Base-by-base conservation (phyloP, 1,284 basidiomycete genomes). In the Marasmius sp. region DNA sequence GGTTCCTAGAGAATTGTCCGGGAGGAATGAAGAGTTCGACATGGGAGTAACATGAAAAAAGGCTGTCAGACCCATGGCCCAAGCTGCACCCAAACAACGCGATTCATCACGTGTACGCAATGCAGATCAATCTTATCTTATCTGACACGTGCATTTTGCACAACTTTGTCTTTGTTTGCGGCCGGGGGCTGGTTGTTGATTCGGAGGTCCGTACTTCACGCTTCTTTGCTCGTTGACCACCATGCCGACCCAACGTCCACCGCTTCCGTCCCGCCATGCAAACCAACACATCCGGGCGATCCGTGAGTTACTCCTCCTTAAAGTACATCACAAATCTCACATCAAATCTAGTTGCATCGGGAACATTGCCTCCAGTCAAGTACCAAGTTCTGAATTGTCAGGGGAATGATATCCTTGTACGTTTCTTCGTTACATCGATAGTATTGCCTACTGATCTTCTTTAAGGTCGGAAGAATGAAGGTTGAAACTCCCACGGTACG, bases 381-480 rank as follows among this genome's bases (percentile, higher is more conserved):
- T 93, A 93, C 71, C 92, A 93, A 79, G 87, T 91, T 58, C 86
- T 94, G 62, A 88, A 86, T 70, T 87, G 91, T 62, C 91, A 94
- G 70, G 89, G 87, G 22, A 85, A 87, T 72, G 88, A 94, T 77
- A 94, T 96, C 69, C 84, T 94, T 63, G 93, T 95, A 12, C 52
- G 50, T 61, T 43, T 47, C 36, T 34, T 41, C 61, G 50, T n/a
- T 47, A 12, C 49, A 52, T 37, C 60, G 34, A 43, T 11, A 33
- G 60, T 34, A 57, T 63, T n/a, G 36, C 38, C 37, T 61, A n/a
- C 39, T 65, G 59, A 43, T 63, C 4, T 58, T 54, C 59, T 16
- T 36, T 5, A 68, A 92, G 90, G 89, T 92, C 61, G 97, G 95
- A 9, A 83, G 97, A 64, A 85, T 98, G 77, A 99, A 98, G 81